phyloP scores from a whole-genome alignment of 73 alveolate genomes.

The Loxodes magnus region DNA sequence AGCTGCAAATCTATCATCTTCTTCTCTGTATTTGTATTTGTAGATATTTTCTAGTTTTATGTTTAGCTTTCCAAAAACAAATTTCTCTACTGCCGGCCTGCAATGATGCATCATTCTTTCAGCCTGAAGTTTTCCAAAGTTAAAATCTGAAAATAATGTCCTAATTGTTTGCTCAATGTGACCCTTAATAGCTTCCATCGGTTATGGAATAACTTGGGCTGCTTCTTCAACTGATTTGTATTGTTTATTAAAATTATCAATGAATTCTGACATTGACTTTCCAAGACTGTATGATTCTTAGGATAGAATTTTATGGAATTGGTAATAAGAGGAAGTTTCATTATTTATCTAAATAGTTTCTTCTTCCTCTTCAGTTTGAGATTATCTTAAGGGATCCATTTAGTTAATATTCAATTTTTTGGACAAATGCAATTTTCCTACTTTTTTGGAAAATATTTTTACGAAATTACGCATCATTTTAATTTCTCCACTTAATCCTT shows the following conservation, averaged over 20 bases:
- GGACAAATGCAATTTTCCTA: no score
- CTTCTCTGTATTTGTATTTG: constrained; percentile 21
- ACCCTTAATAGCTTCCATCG: constrained; percentile 27
- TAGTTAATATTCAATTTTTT: no score
- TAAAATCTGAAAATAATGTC: constrained; percentile 33
- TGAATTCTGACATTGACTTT: constrained; percentile 20
- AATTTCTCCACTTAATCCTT: no score
- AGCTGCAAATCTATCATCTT: constrained; percentile 25
- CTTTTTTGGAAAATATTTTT: no score
- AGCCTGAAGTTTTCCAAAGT: constrained; percentile 24
- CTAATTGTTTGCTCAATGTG: constrained; percentile 36
- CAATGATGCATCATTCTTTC: constrained; percentile 41
- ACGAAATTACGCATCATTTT: no score
- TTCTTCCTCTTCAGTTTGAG: constrained; percentile 8
- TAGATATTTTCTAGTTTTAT: constrained; percentile 34
- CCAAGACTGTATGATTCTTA: constrained; percentile 50
- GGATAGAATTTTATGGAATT: constrained; percentile 50
- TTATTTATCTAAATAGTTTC: constrained; percentile 7
- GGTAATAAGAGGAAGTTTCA: constrained; percentile 25
- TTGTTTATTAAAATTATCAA: constrained; percentile 21
- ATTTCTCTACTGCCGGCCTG: constrained; percentile 50
- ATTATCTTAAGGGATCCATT: no score
- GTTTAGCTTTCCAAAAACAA: constrained; percentile 36
- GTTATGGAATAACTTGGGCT: constrained; percentile 34
- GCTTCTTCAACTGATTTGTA: constrained; percentile 37